Evolutionary conservation across 2,329 filamentous ascomycete genomes (phyloP), one percentile per base, ranked within the genome.

Genomic region (Ophiostoma angusticollis): DNA sequence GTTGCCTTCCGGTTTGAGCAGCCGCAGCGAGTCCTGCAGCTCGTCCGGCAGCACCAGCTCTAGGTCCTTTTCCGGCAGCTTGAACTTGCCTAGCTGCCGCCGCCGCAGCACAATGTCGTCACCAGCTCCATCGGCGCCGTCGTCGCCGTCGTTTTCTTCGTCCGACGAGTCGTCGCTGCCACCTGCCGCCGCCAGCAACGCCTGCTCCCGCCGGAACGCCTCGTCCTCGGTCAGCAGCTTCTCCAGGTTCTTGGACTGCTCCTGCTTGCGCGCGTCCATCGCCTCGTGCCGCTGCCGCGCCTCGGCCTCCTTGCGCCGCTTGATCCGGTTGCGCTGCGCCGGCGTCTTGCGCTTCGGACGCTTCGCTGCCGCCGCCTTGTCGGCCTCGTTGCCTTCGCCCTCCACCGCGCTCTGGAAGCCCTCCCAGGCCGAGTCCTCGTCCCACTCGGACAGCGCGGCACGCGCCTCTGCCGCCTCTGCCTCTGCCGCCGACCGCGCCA

Each of bases 1-100:
- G 55, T 95, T 96, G n/a, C 91, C 91, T 59, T 98, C 91, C 0
- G 91, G 91, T 60, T 89, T 93, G 48, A 94, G 62, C 54, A 86
- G 60, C 54, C 91, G 61, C 53, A 95, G 62, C 35, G 85, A 79
- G 54, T 94, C 74, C 59, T 94, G 70, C 53, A 91, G 60, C 64
- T 98, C 75, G 61, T 96, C 77, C 29, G 85, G 72, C 45, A 95
- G 59, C 45, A 95, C 69, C 50, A 95, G 58, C 59, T 95, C 77
- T 51, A 96, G 64, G 46, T 84, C 67, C 57, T 83, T 82, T 54
- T 91, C 79, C 0, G 84, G 86, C 31, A 91, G 61, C 49, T 73
- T 74, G 54, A 68, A 64, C 56, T 82, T 80, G 51, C 84, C 85
- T 17, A 94, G 72, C 52, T 80, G 76, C 55, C 74, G 76, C 47